A percentile compares a stretch with the other conserved stretches of the same genome.
phyloP scores from a whole-genome alignment of 192 early-diverging fungal species.

The Entrophospora sp. region DNA sequence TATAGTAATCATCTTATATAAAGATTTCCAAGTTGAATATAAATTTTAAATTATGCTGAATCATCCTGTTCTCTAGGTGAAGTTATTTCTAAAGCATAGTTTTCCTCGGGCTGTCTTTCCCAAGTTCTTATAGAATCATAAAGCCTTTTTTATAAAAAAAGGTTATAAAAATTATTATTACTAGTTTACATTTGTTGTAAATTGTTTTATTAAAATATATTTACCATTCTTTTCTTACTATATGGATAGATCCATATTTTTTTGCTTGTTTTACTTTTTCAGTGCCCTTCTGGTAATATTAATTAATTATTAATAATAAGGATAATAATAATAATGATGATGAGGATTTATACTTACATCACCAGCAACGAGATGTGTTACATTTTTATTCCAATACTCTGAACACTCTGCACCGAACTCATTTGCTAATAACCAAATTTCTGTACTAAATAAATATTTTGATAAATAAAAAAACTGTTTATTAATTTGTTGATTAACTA shows the following conservation, averaged over 20 bases:
- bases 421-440: conserved; percentile 72
- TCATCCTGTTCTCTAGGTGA: neutral
- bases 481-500: neutral
- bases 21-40: no score
- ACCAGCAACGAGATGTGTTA: conserved; percentile 86
- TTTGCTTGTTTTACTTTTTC: conserved; percentile 67
- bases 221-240: conserved; percentile 54
- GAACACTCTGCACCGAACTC: conserved; percentile 79
- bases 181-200: neutral
- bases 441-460: conserved; percentile 34
- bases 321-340: neutral
- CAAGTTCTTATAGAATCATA: conserved; percentile 63
- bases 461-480: neutral
- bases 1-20: no score
- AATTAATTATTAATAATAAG: neutral
- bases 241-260: conserved; percentile 29
- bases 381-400: conserved; percentile 42
- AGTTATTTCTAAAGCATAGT: conserved; percentile 40
- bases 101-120: conserved; percentile 57
- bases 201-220: conserved; percentile 25
- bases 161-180: neutral
- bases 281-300: conserved; percentile 45
- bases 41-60: no score
- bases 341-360: conserved; percentile 44
- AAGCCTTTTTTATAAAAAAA: conserved; percentile 42